A percentile compares a stretch with the other conserved stretches of the same genome.
Conservation (phyloP, 805 yeast species). For the Kodamaea nitidulidarum region DNA sequence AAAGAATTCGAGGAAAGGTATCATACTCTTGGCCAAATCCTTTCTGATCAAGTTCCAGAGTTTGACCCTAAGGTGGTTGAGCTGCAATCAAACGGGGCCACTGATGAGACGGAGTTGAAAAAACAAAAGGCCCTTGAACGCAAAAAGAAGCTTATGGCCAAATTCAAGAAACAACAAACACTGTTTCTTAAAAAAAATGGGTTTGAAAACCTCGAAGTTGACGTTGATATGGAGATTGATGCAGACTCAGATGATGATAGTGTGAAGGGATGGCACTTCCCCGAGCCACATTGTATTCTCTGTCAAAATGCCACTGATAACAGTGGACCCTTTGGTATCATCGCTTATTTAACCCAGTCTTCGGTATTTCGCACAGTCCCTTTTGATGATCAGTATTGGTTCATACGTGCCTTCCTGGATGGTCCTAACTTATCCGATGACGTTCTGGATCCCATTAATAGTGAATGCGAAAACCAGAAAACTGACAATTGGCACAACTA, state of each 20-base stretch:
- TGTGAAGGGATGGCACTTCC: conserved; percentile 54
- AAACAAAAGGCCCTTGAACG: conserved; percentile 67
- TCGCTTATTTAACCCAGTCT: conserved; percentile 55
- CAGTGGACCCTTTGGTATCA: conserved; percentile 71
- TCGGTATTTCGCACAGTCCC: conserved; percentile 65
- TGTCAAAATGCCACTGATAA: conserved; percentile 73
- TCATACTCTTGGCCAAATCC: conserved; percentile 16
- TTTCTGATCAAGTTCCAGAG: conserved; percentile 17
- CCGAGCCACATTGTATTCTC: conserved; percentile 70
- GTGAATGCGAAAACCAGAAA: conserved; percentile 13
- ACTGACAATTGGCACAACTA: conserved; percentile 36
- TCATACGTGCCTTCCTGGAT: conserved; percentile 57
- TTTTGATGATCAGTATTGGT: conserved; percentile 60
- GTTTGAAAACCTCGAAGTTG: conserved; percentile 22
- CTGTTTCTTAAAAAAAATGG: conserved; percentile 60
- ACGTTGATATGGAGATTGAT: conserved; percentile 20
- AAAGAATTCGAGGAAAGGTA: conserved; percentile 25
- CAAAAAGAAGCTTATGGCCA: conserved; percentile 68
- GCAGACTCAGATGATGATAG: conserved; percentile 37
- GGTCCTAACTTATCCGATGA: conserved; percentile 36
- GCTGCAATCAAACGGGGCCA: conserved; percentile 9
- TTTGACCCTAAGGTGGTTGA: conserved; percentile 25
- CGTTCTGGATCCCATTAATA: conserved; percentile 11
- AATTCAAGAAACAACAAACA: conserved; percentile 74
- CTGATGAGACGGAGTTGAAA: conserved; percentile 44